Evolutionary conservation across 208 protist species (phyloP).

Genomic region (Acanthamoeba sp.): DNA sequence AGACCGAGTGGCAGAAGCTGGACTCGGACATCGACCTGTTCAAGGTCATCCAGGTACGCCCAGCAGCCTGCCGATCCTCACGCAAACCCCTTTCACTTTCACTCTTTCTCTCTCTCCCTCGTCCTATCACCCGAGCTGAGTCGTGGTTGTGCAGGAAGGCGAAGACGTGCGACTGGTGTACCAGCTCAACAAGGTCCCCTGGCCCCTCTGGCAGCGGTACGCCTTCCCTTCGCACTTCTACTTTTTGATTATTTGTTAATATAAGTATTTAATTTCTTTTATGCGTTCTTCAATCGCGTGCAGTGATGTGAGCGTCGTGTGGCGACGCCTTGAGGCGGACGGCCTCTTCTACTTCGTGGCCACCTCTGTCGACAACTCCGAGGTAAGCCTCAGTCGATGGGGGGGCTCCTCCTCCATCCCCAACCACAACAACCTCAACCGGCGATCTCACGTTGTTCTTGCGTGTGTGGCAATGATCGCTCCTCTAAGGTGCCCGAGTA

Average conservation of each 20-base stretch:
- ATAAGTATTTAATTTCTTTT: no score
- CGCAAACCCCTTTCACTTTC: no score
- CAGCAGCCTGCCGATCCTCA: not conserved
- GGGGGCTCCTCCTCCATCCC: no score
- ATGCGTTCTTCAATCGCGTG: not conserved
- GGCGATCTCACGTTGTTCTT: no score
- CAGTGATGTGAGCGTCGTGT: not conserved
- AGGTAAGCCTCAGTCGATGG: not conserved
- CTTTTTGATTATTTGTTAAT: not conserved
- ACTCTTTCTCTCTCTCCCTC: not conserved
- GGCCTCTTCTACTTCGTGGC: constrained; percentile 1
- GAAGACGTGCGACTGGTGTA: not conserved
- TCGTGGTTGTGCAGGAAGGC: not conserved
- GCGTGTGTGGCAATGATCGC: no score
- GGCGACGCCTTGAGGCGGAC: not conserved
- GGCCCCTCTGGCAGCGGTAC: constrained; percentile 36
- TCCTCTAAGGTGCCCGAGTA: not conserved
- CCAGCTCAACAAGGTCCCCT: constrained; percentile 16
- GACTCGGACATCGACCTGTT: not conserved
- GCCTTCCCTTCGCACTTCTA: not conserved
- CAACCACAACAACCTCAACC: no score
- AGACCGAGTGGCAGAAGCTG: constrained; percentile 3
- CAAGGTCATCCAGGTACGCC: not conserved
- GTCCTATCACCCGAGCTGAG: not conserved
- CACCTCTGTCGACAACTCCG: not conserved